Evolutionary conservation across 2,329 filamentous ascomycete species (phyloP), one percentile per base, ranked within the genome.

Genomic region (Stemphylium vesicarium): DNA sequence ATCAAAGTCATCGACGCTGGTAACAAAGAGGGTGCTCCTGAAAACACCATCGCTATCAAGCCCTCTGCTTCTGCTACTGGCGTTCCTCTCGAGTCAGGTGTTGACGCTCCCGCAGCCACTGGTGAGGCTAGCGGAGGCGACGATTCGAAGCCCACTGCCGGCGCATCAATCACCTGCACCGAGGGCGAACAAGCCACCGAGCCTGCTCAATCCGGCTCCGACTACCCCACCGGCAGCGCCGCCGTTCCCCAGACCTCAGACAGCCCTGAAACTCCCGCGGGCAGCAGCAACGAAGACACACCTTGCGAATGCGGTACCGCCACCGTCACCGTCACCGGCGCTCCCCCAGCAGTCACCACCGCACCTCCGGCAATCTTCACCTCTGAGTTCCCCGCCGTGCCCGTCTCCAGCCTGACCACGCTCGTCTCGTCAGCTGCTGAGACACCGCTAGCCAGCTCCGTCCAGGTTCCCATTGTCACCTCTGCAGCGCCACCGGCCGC

Each of bases 1-100:
- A 85, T 84, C 70, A 74, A 81, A 56, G 69, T 79, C 50, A 62
- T 77, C 15, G 71, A 71, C 53, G 60, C 64, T 8, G 72, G 70
- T 7, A 69, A 75, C 52, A 63, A 65, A 32, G 62, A 68, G 6
- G 74, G 74, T 44, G 68, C 67, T 26, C 65, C 69, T 18, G 57
- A 64, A 31, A 74, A 72, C 61, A 58, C 56, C 10, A 58, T 42
- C 35, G 54, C 62, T 31, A 60, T 69, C n/a, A 51, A 63, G 6
- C 45, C 66, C 8, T 62, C 69, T 45, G 69, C 74, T 15, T 60
- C 71, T n/a, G 72, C 65, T 9, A 63, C 64, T 35, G 59, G 49
- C 32, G 68, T 60, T 36, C 66, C 65, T 33, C 38, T 72, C 31
- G 66, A 59, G 31, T 65, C 63, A 16, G 63, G 56, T 13, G 57